These are phyloP conservation scores for Chaetomium cochliodes DNA, from an alignment of 495 filamentous ascomycete genomes.

Conservation along the genomic window DNA sequence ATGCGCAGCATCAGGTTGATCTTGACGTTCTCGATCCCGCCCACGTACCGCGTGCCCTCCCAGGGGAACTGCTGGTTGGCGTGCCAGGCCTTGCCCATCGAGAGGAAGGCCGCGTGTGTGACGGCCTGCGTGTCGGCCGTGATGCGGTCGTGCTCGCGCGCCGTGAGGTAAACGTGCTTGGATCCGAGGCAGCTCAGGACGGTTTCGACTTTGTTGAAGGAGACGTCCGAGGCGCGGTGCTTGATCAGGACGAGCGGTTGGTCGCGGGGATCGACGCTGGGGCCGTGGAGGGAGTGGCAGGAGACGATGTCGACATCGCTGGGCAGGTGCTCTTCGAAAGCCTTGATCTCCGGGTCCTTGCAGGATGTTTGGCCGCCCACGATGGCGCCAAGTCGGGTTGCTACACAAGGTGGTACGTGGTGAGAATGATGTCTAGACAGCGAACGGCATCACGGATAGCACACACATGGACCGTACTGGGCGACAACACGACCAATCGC, in stretches of 20 bases:
- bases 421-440: constrained; percentile 22
- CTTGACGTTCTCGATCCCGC: constrained; percentile 98
- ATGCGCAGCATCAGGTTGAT: constrained; percentile 97
- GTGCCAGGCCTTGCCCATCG: constrained; percentile 96
- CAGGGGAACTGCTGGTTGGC: constrained; percentile 92
- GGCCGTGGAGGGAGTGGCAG: constrained; percentile 95
- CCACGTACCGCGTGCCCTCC: constrained; percentile 88
- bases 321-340: constrained; percentile 87
- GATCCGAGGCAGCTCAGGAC: constrained; percentile 80
- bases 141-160: constrained; percentile 87
- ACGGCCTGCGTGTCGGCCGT: constrained; percentile 98
- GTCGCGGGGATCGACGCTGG: constrained; percentile 77
- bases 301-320: constrained; percentile 89
- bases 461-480: constrained; percentile 86
- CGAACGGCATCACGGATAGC: not conserved
- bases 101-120: constrained; percentile 93
- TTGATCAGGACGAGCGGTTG: constrained; percentile 92
- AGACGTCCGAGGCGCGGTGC: constrained; percentile 78
- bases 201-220: constrained; percentile 71
- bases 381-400: constrained; percentile 89
- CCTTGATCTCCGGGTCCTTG: constrained; percentile 93
- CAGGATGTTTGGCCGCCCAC: constrained; percentile 98
- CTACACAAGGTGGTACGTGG: constrained; percentile 44
- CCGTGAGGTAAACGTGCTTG: constrained; percentile 80
- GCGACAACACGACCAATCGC: constrained; percentile 81